Percentiles rank a stretch among this genome's conserved stretches.
These are phyloP conservation scores for Ceratocystis diversiconidia DNA, from an alignment of 2,329 filamentous ascomycete genomes.

Conservation along the genomic window DNA sequence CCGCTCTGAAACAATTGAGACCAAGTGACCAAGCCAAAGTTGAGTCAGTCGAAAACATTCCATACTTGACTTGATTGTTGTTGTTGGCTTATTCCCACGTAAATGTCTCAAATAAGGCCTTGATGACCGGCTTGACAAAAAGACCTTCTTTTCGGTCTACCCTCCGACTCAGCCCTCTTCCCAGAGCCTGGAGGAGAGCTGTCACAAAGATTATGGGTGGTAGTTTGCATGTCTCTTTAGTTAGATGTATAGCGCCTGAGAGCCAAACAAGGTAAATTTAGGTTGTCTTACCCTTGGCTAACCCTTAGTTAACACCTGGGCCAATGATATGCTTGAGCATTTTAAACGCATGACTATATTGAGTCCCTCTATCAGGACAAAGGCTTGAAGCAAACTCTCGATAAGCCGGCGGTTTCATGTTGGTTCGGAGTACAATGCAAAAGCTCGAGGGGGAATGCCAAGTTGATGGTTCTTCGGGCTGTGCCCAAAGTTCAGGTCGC, in stretches of 20 bases:
- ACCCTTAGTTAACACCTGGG: too few species aligned
- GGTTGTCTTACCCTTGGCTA: too few species aligned
- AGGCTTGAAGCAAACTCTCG: too few species aligned
- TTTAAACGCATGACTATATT: too few species aligned
- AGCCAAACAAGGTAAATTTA: too few species aligned
- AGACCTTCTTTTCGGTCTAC: background rate
- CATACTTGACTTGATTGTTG: background rate
- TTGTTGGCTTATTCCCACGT: background rate
- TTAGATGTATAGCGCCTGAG: too few species aligned
- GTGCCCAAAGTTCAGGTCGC: background rate
- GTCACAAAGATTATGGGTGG: background rate
- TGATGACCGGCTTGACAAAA: background rate
- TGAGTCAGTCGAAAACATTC: too few species aligned
- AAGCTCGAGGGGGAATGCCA: background rate
- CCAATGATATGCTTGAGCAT: too few species aligned
- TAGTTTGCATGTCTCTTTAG: too few species aligned
- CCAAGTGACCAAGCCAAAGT: background rate
- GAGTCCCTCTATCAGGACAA: too few species aligned
- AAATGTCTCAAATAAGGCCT: background rate
- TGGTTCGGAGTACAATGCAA: background rate
- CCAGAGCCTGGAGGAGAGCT: background rate
- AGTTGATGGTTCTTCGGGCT: constrained; percentile 1
- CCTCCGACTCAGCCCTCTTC: background rate
- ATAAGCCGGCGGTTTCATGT: background rate
- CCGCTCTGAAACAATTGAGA: background rate